A percentile compares a stretch with the other conserved stretches of the same genome.
These are phyloP conservation scores for Leccinum aurantiacum DNA, from an alignment of 768 basidiomycete genomes.

Conservation along the genomic window DNA sequence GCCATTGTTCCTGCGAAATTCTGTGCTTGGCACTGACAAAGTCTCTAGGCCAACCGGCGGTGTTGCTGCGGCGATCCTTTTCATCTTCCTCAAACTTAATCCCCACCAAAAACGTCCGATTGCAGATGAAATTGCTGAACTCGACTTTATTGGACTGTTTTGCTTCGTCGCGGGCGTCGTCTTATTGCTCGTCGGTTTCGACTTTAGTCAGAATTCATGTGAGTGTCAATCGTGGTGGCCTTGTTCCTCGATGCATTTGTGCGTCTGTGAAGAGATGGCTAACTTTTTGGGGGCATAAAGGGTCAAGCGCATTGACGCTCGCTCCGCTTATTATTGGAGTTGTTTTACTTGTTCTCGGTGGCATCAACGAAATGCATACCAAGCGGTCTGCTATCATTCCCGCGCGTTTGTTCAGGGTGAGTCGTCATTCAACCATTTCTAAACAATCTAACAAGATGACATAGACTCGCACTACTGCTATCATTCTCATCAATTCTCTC, in stretches of 20 bases:
- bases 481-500: slow-evolving; percentile 57
- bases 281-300: slow-evolving; percentile 31
- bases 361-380: slow-evolving; percentile 61
- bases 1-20: not conserved
- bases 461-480: slow-evolving; percentile 71
- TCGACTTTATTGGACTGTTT: slow-evolving; percentile 69
- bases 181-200: slow-evolving; percentile 69
- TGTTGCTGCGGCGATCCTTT: slow-evolving; percentile 57
- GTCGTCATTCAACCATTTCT: slow-evolving; percentile 2
- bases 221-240: slow-evolving; percentile 24
- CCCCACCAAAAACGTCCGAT: slow-evolving; percentile 62
- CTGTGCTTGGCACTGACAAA: not conserved
- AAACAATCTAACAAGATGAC: not conserved
- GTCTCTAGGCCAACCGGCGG: slow-evolving; percentile 69
- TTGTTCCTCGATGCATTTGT: not conserved
- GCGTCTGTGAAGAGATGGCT: not conserved
- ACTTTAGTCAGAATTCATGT: slow-evolving; percentile 69
- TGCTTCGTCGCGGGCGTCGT: slow-evolving; percentile 67
- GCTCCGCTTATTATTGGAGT: slow-evolving; percentile 59
- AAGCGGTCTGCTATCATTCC: slow-evolving; percentile 70
- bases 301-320: slow-evolving; percentile 61
- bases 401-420: slow-evolving; percentile 69
- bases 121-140: slow-evolving; percentile 56
- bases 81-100: slow-evolving; percentile 79
- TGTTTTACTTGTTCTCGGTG: slow-evolving; percentile 49